phyloP scores from a whole-genome alignment of 148 eudicot species.

The Tetragonia tetragonoides region DNA sequence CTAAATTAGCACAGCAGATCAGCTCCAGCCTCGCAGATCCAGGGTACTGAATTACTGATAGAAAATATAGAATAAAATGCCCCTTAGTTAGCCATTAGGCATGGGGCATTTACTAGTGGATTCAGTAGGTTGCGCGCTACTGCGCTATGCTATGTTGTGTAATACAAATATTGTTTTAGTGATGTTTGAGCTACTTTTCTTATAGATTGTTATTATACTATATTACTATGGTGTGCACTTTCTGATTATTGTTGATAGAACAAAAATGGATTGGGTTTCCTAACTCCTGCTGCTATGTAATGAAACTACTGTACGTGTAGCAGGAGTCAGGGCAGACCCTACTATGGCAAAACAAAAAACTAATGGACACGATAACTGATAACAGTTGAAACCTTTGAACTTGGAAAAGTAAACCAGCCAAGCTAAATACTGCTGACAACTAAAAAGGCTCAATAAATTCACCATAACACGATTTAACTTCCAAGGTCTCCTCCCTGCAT shows the following conservation, averaged over 20 bases:
- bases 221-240: not conserved
- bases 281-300: not conserved
- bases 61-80: conserved; percentile 7
- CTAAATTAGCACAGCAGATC: conserved; percentile 5
- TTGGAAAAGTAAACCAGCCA: not conserved
- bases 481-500: not conserved
- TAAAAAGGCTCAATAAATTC: not conserved
- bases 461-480: not conserved
- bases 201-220: not conserved
- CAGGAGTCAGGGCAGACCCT: not conserved
- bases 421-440: not conserved
- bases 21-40: conserved; percentile 1
- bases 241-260: not conserved
- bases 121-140: not conserved
- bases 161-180: not conserved
- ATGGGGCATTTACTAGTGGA: conserved; percentile 4
- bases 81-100: conserved; percentile 15
- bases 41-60: conserved; percentile 6
- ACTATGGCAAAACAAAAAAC: not conserved
- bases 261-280: not conserved
- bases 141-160: not conserved
- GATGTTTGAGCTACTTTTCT: not conserved
- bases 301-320: not conserved
- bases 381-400: not conserved
- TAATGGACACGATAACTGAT: not conserved